Conservation (phyloP, 2,329 filamentous ascomycete genomes). For the Calonectria hawksworthii region DNA sequence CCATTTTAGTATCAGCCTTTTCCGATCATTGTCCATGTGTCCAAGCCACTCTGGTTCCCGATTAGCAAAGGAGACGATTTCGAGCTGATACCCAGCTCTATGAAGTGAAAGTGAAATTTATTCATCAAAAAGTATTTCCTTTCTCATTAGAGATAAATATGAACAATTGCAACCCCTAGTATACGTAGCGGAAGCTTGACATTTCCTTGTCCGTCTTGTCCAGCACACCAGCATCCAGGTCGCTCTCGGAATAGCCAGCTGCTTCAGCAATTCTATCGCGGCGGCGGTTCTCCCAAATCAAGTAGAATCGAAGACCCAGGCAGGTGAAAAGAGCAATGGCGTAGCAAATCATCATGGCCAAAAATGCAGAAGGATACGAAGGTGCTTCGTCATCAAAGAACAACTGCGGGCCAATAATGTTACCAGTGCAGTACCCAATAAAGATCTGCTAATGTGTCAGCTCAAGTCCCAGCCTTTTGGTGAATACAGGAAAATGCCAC, state of each 20-base stretch:
- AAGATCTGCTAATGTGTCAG: slow-evolving; percentile 56
- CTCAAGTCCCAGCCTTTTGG: slow-evolving; percentile 37
- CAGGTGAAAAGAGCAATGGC: slow-evolving; percentile 59
- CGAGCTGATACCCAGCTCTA: background rate
- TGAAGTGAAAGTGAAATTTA: background rate
- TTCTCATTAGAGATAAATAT: background rate
- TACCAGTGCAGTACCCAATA: slow-evolving; percentile 71
- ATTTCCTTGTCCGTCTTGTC: slow-evolving; percentile 71
- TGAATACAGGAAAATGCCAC: background rate
- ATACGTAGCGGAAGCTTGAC: slow-evolving; percentile 66
- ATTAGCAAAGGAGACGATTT: background rate
- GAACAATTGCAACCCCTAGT: slow-evolving; percentile 32
- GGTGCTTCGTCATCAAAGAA: slow-evolving; percentile 71
- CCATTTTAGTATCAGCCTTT: too few relatives aligned
- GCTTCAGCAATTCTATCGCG: slow-evolving; percentile 52
- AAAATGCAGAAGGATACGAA: slow-evolving; percentile 72
- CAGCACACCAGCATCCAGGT: slow-evolving; percentile 28
- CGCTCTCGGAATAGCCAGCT: background rate
- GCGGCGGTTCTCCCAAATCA: slow-evolving; percentile 65
- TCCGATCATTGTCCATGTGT: background rate
- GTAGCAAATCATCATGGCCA: slow-evolving; percentile 73
- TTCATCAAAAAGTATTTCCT: background rate
- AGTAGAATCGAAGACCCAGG: slow-evolving; percentile 63
- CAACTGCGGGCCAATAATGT: slow-evolving; percentile 72
- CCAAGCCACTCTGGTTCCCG: background rate